These are phyloP conservation scores for Cicer chorassanicum DNA, from an alignment of 306 rosid genomes.

Conservation along the genomic window DNA sequence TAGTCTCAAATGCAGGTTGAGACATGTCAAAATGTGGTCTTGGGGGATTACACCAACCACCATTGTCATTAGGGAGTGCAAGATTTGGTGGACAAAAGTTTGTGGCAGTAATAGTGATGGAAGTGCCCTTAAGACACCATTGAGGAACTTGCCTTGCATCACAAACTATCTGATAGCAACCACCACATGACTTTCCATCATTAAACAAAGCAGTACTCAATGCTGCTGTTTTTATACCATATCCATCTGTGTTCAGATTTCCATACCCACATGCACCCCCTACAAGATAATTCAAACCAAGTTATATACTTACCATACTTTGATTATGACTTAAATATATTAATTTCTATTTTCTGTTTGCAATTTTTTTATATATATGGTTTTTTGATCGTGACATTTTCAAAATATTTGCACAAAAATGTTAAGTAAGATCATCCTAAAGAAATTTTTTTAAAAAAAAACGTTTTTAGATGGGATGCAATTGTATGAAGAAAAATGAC, in stretches of 20 bases:
- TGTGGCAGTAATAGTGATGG: conserved; percentile 71
- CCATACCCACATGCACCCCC: conserved; percentile 90
- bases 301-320: not conserved
- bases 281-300: not conserved
- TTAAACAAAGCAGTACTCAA: conserved; percentile 67
- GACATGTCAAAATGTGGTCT: conserved; percentile 73
- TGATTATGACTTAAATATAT: no score
- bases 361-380: no score
- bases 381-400: no score
- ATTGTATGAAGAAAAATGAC: no score
- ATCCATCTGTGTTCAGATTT: conserved; percentile 60
- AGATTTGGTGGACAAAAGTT: conserved; percentile 76
- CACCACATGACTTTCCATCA: conserved; percentile 71
- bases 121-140: conserved; percentile 65
- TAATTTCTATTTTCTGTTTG: no score
- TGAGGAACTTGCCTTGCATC: conserved; percentile 53
- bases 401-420: no score
- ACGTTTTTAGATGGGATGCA: no score
- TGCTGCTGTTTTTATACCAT: conserved; percentile 71
- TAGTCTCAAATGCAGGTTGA: conserved; percentile 61
- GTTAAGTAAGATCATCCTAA: no score
- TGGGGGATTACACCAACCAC: conserved; percentile 79
- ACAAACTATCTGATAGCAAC: conserved; percentile 70
- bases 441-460: no score
- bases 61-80: conserved; percentile 59